Conservation (phyloP, 2,329 filamentous ascomycete species). For the Trichoderma aggressivum region DNA sequence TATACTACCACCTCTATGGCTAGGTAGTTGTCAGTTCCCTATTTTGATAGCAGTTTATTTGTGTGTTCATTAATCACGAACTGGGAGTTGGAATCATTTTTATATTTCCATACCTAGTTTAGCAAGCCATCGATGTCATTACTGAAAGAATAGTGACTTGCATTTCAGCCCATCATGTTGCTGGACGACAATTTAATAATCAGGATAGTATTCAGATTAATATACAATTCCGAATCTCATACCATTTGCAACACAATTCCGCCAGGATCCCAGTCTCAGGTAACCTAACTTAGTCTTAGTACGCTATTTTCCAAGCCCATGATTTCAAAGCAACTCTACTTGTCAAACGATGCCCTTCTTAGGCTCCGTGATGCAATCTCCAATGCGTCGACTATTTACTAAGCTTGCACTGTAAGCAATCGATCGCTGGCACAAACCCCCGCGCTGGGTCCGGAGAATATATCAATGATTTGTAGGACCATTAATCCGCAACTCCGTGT, state of each 20-base stretch:
- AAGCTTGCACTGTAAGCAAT: not conserved
- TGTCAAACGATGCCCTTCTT: not conserved
- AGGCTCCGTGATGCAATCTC: not conserved
- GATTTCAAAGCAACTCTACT: not conserved
- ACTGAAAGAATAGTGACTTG: not conserved
- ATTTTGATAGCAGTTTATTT: not conserved
- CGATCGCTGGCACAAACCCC: not conserved
- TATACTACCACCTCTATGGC: not conserved
- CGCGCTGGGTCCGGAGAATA: not conserved
- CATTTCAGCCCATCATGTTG: not conserved
- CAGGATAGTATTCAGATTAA: not conserved
- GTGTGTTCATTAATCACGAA: not conserved
- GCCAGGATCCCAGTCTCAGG: not conserved
- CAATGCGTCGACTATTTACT: not conserved
- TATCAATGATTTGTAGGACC: not conserved
- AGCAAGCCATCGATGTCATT: not conserved
- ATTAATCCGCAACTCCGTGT: not conserved
- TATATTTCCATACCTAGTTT: not conserved
- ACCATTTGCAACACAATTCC: not conserved
- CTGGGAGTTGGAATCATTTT: not conserved
- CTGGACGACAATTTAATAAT: not conserved
- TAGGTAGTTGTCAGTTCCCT: not conserved
- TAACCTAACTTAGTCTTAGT: not conserved
- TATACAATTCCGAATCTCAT: not conserved
- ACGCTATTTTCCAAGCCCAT: not conserved